phyloP scores from a whole-genome alignment of 805 yeast species.

The Saturnispora mendoncae region DNA sequence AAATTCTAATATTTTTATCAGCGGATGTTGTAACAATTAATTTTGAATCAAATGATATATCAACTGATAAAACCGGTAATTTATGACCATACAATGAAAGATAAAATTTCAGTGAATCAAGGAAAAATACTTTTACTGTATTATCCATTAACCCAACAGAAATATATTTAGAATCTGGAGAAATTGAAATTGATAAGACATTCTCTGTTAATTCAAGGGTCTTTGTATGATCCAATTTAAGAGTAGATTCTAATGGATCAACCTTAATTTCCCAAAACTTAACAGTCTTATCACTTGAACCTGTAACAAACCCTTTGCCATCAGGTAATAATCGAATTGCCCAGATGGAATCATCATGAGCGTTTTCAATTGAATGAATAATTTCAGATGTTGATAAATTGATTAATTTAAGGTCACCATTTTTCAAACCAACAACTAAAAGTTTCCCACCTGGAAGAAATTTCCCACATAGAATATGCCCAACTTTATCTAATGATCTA shows the following conservation, averaged over 20 bases:
- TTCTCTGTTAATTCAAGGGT: constrained; percentile 85
- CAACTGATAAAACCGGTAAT: constrained; percentile 87
- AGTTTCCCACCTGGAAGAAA: constrained; percentile 90
- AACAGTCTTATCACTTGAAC: constrained; percentile 86
- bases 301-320: constrained; percentile 79
- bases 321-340: constrained; percentile 79
- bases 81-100: constrained; percentile 92
- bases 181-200: constrained; percentile 65
- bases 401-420: constrained; percentile 74
- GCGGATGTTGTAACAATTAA: constrained; percentile 89
- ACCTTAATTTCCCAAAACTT: constrained; percentile 83
- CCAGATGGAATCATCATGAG: constrained; percentile 79
- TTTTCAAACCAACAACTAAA: constrained; percentile 80
- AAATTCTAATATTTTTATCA: constrained; percentile 91
- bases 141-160: constrained; percentile 85
- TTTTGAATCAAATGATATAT: constrained; percentile 83
- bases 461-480: constrained; percentile 71
- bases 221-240: constrained; percentile 63
- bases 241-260: constrained; percentile 46
- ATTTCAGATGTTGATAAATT: constrained; percentile 79
- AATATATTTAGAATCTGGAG: constrained; percentile 68
- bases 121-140: constrained; percentile 90
- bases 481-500: constrained; percentile 73
- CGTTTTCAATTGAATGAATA: constrained; percentile 59
- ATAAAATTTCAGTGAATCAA: constrained; percentile 80